A percentile compares a stretch with the other conserved stretches of the same genome.
Conservation (phyloP, 2,329 filamentous ascomycete genomes). For the Tolypocladium tropicale region DNA sequence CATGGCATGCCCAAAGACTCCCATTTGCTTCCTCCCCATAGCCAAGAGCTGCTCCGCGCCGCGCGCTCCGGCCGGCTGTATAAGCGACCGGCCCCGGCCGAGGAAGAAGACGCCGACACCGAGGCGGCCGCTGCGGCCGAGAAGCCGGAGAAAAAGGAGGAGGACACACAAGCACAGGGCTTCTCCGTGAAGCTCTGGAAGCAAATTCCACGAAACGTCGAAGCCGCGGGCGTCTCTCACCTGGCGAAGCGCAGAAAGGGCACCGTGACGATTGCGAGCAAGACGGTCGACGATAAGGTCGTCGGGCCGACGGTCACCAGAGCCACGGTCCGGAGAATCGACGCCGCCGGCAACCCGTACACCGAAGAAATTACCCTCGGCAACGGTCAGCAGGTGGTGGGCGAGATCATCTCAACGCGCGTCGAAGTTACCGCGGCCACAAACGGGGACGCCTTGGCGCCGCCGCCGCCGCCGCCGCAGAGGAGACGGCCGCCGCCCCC, state of each 20-base stretch:
- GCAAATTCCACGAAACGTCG: constrained; percentile 48
- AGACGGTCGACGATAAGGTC: constrained; percentile 32
- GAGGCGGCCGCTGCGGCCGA: constrained; percentile 32
- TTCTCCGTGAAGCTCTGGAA: constrained; percentile 52
- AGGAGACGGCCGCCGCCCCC: constrained; percentile 62
- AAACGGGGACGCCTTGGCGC: constrained; percentile 42
- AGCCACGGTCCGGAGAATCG: constrained; percentile 68
- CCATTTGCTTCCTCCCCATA: constrained; percentile 65
- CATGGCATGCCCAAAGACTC: constrained; percentile 79
- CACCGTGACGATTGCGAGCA: constrained; percentile 45
- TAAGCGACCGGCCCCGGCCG: constrained; percentile 55
- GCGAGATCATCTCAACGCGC: constrained; percentile 62
- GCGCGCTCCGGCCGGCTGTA: constrained; percentile 69
- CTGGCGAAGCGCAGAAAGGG: constrained; percentile 53
- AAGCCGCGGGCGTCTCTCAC: constrained; percentile 40
- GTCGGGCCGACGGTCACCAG: constrained; percentile 55
- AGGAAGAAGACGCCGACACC: constrained; percentile 47
- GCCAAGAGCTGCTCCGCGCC: constrained; percentile 71
- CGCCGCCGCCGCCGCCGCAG: constrained; percentile 27
- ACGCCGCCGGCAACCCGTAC: constrained; percentile 70
- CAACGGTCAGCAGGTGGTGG: constrained; percentile 70
- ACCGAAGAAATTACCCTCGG: constrained; percentile 75
- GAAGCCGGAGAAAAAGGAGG: constrained; percentile 52
- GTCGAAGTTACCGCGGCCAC: constrained; percentile 45
- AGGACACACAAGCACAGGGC: constrained; percentile 43